Conservation (phyloP, 2,329 filamentous ascomycete genomes). For the Cytospora mali region DNA sequence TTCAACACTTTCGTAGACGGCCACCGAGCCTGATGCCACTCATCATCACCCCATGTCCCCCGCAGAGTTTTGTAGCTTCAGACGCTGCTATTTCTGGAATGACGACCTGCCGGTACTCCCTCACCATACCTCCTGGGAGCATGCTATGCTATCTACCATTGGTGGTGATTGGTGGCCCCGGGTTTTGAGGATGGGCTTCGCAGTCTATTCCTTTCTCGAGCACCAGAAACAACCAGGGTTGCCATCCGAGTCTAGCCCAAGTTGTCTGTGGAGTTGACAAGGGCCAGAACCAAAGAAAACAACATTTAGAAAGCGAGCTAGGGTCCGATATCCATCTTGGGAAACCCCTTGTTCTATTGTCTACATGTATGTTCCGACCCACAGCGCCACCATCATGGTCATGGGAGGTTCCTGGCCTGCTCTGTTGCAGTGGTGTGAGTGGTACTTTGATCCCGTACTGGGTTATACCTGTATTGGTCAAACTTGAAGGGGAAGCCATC, state of each 20-base stretch:
- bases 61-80: conserved; percentile 8
- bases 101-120: not conserved
- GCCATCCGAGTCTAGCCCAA: conserved; percentile 14
- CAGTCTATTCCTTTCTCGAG: conserved; percentile 15
- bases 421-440: not conserved
- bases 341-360: conserved; percentile 13
- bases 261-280: conserved; percentile 12
- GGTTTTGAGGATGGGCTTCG: conserved; percentile 6
- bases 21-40: not conserved
- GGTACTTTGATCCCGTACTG: conserved; percentile 2
- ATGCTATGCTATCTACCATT: conserved; percentile 2
- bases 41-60: conserved; percentile 5
- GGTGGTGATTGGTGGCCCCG: conserved; percentile 1
- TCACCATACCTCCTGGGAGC: not conserved
- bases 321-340: conserved; percentile 15
- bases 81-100: conserved; percentile 25
- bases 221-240: conserved; percentile 18
- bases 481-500: not conserved
- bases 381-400: conserved; percentile 18
- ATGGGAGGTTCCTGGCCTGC: conserved; percentile 12
- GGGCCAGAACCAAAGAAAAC: conserved; percentile 18
- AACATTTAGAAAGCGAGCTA: conserved; percentile 17
- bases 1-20: not conserved
- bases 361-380: conserved; percentile 8
- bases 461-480: conserved; percentile 5